Evolutionary conservation across 225 moss, liverwort and hornwort genomes (phyloP).

Genomic region (Sphagnum contortum): DNA sequence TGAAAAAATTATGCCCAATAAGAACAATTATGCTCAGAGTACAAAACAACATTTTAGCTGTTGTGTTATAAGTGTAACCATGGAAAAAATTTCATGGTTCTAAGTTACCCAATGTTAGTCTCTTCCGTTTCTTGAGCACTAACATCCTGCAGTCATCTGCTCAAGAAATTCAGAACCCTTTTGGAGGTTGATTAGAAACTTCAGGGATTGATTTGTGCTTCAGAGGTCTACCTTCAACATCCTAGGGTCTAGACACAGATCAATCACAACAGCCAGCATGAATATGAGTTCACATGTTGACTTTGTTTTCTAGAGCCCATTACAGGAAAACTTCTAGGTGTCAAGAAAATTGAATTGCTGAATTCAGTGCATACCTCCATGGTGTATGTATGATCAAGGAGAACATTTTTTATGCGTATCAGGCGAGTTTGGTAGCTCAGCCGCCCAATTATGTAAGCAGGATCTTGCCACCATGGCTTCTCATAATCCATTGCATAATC

Average conservation of each 20-base stretch:
- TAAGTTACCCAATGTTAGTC: neutral
- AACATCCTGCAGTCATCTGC: no score
- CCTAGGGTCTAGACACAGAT: no score
- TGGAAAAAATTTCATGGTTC: neutral
- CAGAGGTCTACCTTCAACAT: neutral
- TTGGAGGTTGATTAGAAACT: neutral
- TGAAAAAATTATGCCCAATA: constrained; percentile 1
- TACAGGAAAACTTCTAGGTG: no score
- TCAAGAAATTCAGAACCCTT: no score
- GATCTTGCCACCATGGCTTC: constrained; percentile 47
- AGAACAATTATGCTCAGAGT: neutral
- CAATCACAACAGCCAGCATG: no score
- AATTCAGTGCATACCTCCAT: constrained; percentile 32
- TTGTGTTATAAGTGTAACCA: no score
- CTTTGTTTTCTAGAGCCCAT: no score
- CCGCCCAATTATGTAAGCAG: constrained; percentile 32
- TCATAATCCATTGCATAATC: constrained; percentile 52
- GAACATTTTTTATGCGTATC: constrained; percentile 47
- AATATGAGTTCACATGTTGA: no score
- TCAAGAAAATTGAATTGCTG: neutral
- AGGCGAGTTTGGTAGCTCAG: constrained; percentile 37
- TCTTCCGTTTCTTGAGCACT: no score
- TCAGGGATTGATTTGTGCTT: neutral
- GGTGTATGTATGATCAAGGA: constrained; percentile 31
- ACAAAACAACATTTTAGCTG: neutral